Base-by-base conservation (phyloP, 2,329 filamentous ascomycete species). In the Colletotrichum lindemuthianum region DNA sequence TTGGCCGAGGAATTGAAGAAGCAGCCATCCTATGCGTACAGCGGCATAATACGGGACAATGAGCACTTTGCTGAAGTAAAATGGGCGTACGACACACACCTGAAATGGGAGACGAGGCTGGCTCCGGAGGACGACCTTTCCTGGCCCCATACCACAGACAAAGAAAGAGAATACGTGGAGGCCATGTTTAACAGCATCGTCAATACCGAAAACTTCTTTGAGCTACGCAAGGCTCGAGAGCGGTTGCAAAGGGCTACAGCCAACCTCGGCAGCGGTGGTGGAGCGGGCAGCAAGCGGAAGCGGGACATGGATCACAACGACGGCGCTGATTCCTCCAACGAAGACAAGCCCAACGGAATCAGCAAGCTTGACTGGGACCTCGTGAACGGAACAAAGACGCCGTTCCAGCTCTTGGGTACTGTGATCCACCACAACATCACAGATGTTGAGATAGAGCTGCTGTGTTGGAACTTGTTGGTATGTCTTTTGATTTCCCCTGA, bases 381-480 rank as follows among this genome's bases (percentile, higher is more conserved):
- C 6, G 32, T 57, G 45, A 24, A 51, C 8, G 33, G 8, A 3
- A 6, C 44, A 3, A 51, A 13, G 11, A 15, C 59, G 0, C 45
- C 52, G 0, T n/a, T 7, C 2, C 52, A 58, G 1, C 52, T 34
- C 6, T 13, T 63, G 1, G 34, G 16, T 2, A 47, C 45, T 4
- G 47, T 63, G 1, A 47, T 56, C 2, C 59, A 58, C 10, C 32
- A 63, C 11, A 8, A 8, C 1, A 50, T 57, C 8, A 48, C 50
- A 1, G 37, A 57, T 6, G 16, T 63, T 1, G 59, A 63, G 16
- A 39, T 63, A 16, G 59, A 63, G 40, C 34, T 63, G 7, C 13
- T 58, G 10, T 57, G 59, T 7, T 63, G 59, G 59, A 39, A 43
- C 2, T 24, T 63, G 6, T 47, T 63, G 52, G 59, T 63, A 36